A percentile compares a stretch with the other conserved stretches of the same genome.
Evolutionary conservation across 495 filamentous ascomycete genomes (phyloP).

Genomic region (Tetracladium marchalianum): DNA sequence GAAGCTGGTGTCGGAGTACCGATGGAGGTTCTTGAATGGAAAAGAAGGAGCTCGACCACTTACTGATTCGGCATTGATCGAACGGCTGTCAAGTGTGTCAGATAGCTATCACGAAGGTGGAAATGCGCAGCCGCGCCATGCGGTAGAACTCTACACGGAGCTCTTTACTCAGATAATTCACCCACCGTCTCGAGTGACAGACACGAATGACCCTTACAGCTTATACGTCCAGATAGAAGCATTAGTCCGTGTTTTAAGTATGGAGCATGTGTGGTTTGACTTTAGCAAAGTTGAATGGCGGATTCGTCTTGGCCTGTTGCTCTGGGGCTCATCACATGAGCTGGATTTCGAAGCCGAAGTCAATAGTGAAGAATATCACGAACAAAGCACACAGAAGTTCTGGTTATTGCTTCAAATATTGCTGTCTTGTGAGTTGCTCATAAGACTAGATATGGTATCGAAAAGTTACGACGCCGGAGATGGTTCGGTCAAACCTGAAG

Average conservation of each 20-base stretch:
- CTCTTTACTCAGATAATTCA: constrained; percentile 48
- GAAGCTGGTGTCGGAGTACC: constrained; percentile 30
- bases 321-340: constrained; percentile 53
- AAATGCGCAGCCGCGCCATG: constrained; percentile 5
- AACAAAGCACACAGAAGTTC: constrained; percentile 49
- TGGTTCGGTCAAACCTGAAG: constrained; percentile 41
- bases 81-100: constrained; percentile 38
- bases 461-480: constrained; percentile 37
- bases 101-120: constrained; percentile 31
- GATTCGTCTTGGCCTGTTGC: constrained; percentile 65
- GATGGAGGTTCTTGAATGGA: constrained; percentile 36
- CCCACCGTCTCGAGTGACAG: constrained; percentile 46
- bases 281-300: constrained; percentile 76
- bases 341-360: constrained; percentile 28
- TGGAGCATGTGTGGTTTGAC: constrained; percentile 59
- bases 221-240: constrained; percentile 48
- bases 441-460: constrained; percentile 64
- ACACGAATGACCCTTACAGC: constrained; percentile 47
- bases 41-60: constrained; percentile 38
- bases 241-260: constrained; percentile 43
- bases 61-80: constrained; percentile 39
- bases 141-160: constrained; percentile 41
- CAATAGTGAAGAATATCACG: constrained; percentile 32
- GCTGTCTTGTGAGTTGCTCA: constrained; percentile 64
- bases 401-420: constrained; percentile 75